Base-by-base conservation (phyloP, 768 basidiomycete genomes). In the Panaeolus cyanescens region DNA sequence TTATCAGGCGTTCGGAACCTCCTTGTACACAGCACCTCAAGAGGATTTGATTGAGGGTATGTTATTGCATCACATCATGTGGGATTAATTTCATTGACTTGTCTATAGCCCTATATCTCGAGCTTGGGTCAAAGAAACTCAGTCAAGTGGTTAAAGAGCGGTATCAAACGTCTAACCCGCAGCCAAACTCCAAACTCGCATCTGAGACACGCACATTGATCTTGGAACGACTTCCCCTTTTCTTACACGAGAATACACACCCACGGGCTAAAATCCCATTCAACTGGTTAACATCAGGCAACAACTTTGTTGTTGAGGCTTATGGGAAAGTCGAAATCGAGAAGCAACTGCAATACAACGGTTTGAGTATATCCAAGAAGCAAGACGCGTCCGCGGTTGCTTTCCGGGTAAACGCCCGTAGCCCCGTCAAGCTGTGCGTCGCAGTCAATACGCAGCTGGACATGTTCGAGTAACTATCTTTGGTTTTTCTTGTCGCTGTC, bases 391-490 rank as follows among this genome's bases (percentile, higher is more conserved):
- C 92, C 22, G 93, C 93, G 22, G 85, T 87, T 53, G 88, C 91
- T 39, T 80, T 79, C 58, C 76, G 80, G 59, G 45, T n/a, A 50
- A 71, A 79, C 32, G 77, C 80, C 9, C 77, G 79, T 13, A 80
- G 82, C 4, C 82, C 89, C n/a, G 85, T 93, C 33, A 83, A 90
- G 54, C 72, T 98, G 25, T 92, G 90, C 83, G 78, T 96, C 32
- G 90, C 92, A 5, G 80, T 81, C n/a, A 86, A 86, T 61, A 78
- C 88, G 1, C 84, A 90, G 64, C 79, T 92, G 42, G 93, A 98
- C 67, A 92, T 96, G 85, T 98, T 92, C 68, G 96, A 97, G 93
- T 94, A 68, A 77, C n/a, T n/a, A n/a, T n/a, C n/a, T n/a, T n/a
- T n/a, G n/a, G n/a, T n/a, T n/a, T n/a, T n/a, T n/a, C n/a, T n/a